Evolutionary conservation across 192 early-diverging fungal genomes (phyloP).

Genomic region (Coemansia sp.): DNA sequence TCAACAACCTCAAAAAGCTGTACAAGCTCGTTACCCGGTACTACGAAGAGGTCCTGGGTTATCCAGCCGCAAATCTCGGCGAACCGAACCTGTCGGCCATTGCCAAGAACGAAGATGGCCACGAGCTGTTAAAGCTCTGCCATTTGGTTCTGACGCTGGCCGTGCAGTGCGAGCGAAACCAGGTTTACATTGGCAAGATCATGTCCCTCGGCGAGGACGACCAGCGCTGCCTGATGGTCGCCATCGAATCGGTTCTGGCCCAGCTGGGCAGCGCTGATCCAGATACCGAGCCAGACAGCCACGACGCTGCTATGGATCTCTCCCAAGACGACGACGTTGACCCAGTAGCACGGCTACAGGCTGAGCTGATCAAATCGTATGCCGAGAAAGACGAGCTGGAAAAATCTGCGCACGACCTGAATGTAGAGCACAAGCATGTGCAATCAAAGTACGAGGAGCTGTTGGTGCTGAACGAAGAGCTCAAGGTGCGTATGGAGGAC

Average conservation of each 20-base stretch:
- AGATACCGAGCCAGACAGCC: slow-evolving; percentile 33
- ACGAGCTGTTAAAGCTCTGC: slow-evolving; percentile 78
- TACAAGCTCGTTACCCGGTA: slow-evolving; percentile 80
- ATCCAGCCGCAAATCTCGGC: slow-evolving; percentile 60
- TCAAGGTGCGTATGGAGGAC: slow-evolving; percentile 72
- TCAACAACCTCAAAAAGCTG: slow-evolving; percentile 90
- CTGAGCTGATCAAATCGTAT: slow-evolving; percentile 53
- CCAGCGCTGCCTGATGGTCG: slow-evolving; percentile 88
- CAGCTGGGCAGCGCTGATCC: slow-evolving; percentile 48
- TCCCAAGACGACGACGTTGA: slow-evolving; percentile 30
- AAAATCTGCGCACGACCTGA: slow-evolving; percentile 49
- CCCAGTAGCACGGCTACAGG: slow-evolving; percentile 50
- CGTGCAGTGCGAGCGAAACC: slow-evolving; percentile 84
- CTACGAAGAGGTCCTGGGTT: slow-evolving; percentile 85
- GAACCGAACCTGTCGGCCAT: slow-evolving; percentile 80
- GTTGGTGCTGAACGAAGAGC: slow-evolving; percentile 68
- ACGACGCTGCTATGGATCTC: slow-evolving; percentile 44
- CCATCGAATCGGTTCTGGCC: slow-evolving; percentile 68
- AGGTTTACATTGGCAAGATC: slow-evolving; percentile 81
- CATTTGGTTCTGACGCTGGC: slow-evolving; percentile 81
- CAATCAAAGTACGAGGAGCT: slow-evolving; percentile 64
- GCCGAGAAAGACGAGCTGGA: slow-evolving; percentile 66
- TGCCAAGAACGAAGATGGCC: slow-evolving; percentile 71
- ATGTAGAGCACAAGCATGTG: slow-evolving; percentile 57
- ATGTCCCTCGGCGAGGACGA: slow-evolving; percentile 66